Base-by-base conservation (phyloP, 441 rosid species). In the Euphorbia celastroides region DNA sequence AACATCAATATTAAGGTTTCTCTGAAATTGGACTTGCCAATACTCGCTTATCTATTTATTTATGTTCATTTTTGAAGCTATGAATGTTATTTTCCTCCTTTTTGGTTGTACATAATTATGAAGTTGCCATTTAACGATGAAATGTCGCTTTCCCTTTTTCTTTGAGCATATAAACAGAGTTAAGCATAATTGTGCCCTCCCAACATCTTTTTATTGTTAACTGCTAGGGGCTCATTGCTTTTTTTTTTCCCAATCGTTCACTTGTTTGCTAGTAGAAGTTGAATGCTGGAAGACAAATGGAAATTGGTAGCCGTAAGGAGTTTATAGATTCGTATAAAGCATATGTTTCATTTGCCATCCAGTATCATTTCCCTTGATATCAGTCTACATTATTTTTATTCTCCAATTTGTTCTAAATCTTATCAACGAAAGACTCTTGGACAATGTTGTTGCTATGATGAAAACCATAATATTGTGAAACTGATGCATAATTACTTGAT, bases 1-100 rank as follows among this genome's bases (percentile, higher is more conserved):
- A 79, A 74, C 52, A 70, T 92, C 34, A 84, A 85, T 64, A 61
- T 82, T 62, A 79, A 74, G 88, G 81, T 80, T 66, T 62, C 69
- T 62, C 22, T 22, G 11, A 12, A n/a, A 14, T 57, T 27, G 4
- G 7, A 9, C n/a, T 10, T 25, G 14, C 28, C 58, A 23, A 11
- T 55, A 25, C 26, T 1, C 10, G 23, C n/a, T 17, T 10, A n/a
- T 36, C 23, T 16, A 7, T 57, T 14, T 20, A 60, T 8, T 60
- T 60, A 8, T 6, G 19, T 60, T 38, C 28, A 34, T n/a, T 19
- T 34, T 34, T 31, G 12, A 31, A 11, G 32, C 31, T 26, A 50
- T 22, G 57, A 52, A n/a, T 48, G 19, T 48, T 17, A 4, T 48
- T 48, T 48, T 48, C 19, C 22, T 48, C 1, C 22, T 48, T 48